phyloP scores from a whole-genome alignment of 148 eudicot genomes.

The Heliamphora exappendiculata region DNA sequence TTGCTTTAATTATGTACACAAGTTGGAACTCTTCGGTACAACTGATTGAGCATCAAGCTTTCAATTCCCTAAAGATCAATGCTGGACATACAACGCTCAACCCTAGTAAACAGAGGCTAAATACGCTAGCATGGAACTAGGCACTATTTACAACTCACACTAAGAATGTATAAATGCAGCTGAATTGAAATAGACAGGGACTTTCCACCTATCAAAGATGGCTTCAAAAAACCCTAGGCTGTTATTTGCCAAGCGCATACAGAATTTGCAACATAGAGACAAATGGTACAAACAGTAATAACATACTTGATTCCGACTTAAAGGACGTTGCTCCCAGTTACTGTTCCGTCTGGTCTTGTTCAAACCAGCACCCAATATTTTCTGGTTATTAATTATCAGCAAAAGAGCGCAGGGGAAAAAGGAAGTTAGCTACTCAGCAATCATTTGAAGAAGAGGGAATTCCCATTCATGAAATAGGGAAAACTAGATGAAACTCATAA shows the following conservation, averaged over 20 bases:
- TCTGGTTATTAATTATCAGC: conserved; percentile 32
- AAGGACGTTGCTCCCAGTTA: conserved; percentile 94
- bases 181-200: background rate
- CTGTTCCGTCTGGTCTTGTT: conserved; percentile 93
- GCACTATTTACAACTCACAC: background rate
- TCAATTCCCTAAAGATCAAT: background rate
- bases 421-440: background rate
- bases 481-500: background rate
- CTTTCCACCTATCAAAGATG: background rate
- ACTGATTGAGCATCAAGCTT: background rate
- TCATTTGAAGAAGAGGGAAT: conserved; percentile 4
- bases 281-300: conserved; percentile 2
- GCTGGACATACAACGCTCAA: background rate
- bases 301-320: conserved; percentile 69
- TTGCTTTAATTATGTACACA: background rate
- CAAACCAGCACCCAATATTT: conserved; percentile 79
- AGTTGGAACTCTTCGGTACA: background rate
- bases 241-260: background rate
- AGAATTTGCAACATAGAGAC: background rate
- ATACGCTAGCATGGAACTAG: background rate
- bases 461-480: background rate
- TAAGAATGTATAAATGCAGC: background rate
- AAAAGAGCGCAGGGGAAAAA: conserved; percentile 4
- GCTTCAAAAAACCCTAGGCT: background rate
- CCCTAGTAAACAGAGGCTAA: background rate